Base-by-base conservation (phyloP, 257 asterid genomes). In the Capsicum rhomboideum region DNA sequence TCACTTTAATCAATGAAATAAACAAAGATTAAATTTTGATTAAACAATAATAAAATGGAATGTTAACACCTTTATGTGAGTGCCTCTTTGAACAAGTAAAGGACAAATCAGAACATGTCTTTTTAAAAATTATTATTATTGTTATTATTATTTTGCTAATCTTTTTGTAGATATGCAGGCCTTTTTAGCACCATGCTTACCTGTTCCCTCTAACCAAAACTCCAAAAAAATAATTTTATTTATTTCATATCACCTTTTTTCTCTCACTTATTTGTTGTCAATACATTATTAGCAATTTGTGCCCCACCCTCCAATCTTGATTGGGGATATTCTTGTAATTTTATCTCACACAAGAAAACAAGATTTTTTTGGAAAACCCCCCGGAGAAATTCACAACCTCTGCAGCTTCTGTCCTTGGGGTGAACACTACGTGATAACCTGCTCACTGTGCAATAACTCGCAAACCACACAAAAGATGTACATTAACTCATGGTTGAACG, bases 111-210 rank as follows among this genome's bases (percentile, higher is more conserved):
- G 81, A 68, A 44, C 61, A 50, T 53, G 52, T 69, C 26, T 54
- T 40, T 31, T 34, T 34, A 34, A 34, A 34, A 34, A 34, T 34
- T 34, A 34, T 34, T 34, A 34, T 34, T 34, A 34, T 34, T 34
- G 4, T 34, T 34, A 34, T 34, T 34, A 34, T 52, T 13, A 61
- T 28, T 54, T 67, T 71, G 7, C 78, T 66, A 49, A 54, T 66
- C 80, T 69, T 50, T 83, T 52, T 86, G 90, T 85, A 87, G 80
- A 77, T 87, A 87, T 75, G 82, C 61, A 75, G 68, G 58, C 85
- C 58, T 88, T 86, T 85, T 53, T 59, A 79, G 79, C 85, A 83
- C 85, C 86, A 66, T 85, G 83, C 85, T 72, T 82, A 78, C 86
- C 84, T 90, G 92, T 83, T 88, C 86, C 85, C 84, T 37, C 82